Percentiles rank a stretch among this genome's conserved stretches.
Conservation (phyloP, 2,329 filamentous ascomycete species). For the Cladophialophora bantiana region DNA sequence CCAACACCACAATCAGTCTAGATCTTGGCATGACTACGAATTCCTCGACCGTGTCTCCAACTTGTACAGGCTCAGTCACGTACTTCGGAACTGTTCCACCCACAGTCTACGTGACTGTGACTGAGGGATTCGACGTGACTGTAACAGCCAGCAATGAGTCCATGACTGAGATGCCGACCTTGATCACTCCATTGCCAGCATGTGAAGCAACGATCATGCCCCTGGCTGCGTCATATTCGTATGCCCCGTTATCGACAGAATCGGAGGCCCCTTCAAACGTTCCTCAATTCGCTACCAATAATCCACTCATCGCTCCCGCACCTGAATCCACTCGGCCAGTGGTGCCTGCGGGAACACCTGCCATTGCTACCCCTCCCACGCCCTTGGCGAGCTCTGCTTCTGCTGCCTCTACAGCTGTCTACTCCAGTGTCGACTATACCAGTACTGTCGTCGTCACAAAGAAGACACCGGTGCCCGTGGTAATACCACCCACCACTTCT, state of each 20-base stretch:
- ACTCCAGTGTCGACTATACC: conserved; percentile 36
- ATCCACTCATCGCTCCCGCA: conserved; percentile 4
- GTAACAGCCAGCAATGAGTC: conserved; percentile 36
- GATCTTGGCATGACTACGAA: conserved; percentile 9
- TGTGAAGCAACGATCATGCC: conserved; percentile 35
- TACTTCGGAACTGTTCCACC: conserved; percentile 37
- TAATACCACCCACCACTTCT: conserved; percentile 26
- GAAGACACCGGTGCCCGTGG: conserved; percentile 39
- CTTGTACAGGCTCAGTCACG: conserved; percentile 35
- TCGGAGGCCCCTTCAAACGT: neutral
- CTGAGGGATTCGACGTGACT: conserved; percentile 35
- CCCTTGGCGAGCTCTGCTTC: neutral
- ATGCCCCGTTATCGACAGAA: neutral
- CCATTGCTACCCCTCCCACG: neutral
- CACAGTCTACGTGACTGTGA: conserved; percentile 38
- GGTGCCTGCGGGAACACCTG: conserved; percentile 2
- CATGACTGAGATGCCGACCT: conserved; percentile 28
- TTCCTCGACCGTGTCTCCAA: conserved; percentile 16
- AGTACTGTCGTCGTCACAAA: conserved; percentile 41
- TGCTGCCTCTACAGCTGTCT: conserved; percentile 19
- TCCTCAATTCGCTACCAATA: conserved; percentile 8
- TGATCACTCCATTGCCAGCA: conserved; percentile 36
- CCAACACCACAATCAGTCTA: conserved; percentile 2
- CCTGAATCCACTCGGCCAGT: neutral
- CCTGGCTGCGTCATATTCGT: conserved; percentile 4